Base-by-base conservation (phyloP, 345 rosid species). In the Sonneratia alba region DNA sequence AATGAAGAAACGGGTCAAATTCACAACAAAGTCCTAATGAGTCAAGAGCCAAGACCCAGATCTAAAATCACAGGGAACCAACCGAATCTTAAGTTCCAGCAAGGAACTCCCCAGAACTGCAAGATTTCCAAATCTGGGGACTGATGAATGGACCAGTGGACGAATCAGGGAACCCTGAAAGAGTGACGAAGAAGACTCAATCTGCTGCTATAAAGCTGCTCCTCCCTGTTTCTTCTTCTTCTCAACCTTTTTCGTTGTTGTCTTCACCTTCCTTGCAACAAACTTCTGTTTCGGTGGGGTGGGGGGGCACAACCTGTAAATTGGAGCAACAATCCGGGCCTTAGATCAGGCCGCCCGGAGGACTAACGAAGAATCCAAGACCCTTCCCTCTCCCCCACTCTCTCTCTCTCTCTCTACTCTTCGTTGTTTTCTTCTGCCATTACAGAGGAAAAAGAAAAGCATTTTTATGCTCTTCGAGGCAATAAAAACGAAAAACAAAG, bases 281-380 rank as follows among this genome's bases (percentile, higher is more conserved):
- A 79, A 68, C 74, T 69, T 65, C 68, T 65, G 53, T 68, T 76
- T 55, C 75, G 73, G 81, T 79, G 79, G 79, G 47, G 45, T 27
- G 77, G 47, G 45, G 45, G 77, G 90, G 90, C 85, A 82, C 27
- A 70, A 71, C 68, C 38, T 75, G 93, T 88, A 90, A 90, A 85
- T 91, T 75, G 40, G 24, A 70, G 69, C 51, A 77, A 71, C 59
- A 40, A 32, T 0, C 62, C 75, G 87, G 47, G 38, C 36, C 63
- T 3, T 27, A 67, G 70, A 74, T 71, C 69, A 64, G 75, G 82
- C 88, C 86, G 89, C 72, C 90, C 88, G 74, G 24, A 68, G 77
- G 80, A 80, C 79, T 69, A 47, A 73, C 77, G 87, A 86, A 86
- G 90, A 85, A 90, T 85, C 90, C 93, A 79, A 85, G 85, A 85